These are phyloP conservation scores for Neofusicoccum umdonicola DNA, from an alignment of 2,329 filamentous ascomycete species.

Conservation along the genomic window DNA sequence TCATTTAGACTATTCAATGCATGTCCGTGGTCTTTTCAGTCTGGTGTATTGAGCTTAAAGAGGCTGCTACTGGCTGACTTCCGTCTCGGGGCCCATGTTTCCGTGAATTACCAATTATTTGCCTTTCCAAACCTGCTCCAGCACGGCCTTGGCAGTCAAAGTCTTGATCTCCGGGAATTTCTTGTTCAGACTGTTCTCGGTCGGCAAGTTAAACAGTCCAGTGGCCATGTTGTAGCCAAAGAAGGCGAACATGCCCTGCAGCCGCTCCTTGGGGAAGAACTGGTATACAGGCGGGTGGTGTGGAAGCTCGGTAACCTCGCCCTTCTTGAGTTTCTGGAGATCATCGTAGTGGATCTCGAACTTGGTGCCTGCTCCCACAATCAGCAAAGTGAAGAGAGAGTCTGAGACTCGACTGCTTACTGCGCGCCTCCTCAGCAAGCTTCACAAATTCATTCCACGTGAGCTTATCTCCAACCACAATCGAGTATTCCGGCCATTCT, in stretches of 20 bases:
- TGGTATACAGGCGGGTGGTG: constrained; percentile 18
- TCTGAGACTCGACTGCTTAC: constrained; percentile 11
- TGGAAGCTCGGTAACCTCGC: constrained; percentile 21
- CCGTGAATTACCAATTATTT: background rate
- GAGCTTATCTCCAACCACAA: constrained; percentile 21
- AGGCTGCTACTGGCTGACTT: background rate
- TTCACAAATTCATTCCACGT: constrained; percentile 22
- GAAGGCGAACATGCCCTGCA: constrained; percentile 4
- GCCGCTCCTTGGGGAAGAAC: constrained; percentile 21
- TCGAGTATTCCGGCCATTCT: constrained; percentile 43
- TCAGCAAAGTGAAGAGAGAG: background rate
- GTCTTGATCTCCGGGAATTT: constrained; percentile 7
- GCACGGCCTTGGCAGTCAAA: background rate
- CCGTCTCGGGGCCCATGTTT: background rate
- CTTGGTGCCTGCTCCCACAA: background rate
- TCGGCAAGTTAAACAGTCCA: background rate
- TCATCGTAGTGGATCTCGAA: constrained; percentile 22
- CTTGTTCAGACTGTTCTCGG: background rate
- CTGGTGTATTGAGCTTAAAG: background rate
- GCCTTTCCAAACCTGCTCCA: constrained; percentile 9
- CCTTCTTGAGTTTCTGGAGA: constrained; percentile 20
- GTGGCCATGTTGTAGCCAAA: background rate
- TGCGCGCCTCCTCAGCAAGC: constrained; percentile 18
- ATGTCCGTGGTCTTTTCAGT: no score
- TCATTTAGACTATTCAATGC: no score